These are phyloP conservation scores for Cytospora piceicola DNA, from an alignment of 2,329 filamentous ascomycete genomes.

Conservation along the genomic window DNA sequence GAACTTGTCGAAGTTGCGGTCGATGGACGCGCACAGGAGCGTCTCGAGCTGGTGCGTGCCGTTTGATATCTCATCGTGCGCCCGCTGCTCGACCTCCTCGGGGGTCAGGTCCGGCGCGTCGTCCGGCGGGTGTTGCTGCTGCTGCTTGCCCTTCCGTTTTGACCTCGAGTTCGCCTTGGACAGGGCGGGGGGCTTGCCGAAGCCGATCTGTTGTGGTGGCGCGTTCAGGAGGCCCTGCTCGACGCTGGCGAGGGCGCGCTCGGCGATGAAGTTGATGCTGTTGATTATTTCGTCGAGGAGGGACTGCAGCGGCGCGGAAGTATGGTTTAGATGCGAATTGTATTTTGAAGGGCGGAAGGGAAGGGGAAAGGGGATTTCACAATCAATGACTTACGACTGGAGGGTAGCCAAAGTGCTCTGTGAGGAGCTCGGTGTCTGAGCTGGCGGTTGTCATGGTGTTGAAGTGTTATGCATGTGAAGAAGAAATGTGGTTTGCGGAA, in stretches of 20 bases:
- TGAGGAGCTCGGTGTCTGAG: conserved; percentile 72
- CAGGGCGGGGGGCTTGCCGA: conserved; percentile 48
- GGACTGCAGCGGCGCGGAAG: conserved; percentile 57
- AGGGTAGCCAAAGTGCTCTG: conserved; percentile 94
- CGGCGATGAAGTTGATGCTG: conserved; percentile 89
- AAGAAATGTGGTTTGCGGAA: background rate
- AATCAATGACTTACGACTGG: conserved; percentile 69
- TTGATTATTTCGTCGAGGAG: conserved; percentile 99
- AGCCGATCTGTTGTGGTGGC: conserved; percentile 79
- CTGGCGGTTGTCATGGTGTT: conserved; percentile 36
- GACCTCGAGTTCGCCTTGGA: conserved; percentile 38
- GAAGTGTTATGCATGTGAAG: conserved; percentile 10
- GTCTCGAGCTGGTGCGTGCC: conserved; percentile 86
- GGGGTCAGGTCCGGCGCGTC: conserved; percentile 28
- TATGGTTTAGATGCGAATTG: conserved; percentile 23
- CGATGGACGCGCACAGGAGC: conserved; percentile 77
- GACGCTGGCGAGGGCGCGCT: conserved; percentile 84
- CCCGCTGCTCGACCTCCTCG: conserved; percentile 48
- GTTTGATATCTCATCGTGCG: conserved; percentile 77
- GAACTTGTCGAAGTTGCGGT: conserved; percentile 83
- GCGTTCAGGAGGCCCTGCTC: conserved; percentile 79
- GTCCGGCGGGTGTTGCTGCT: background rate
- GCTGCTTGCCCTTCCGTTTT: conserved; percentile 29
- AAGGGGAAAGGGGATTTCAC: conserved; percentile 14
- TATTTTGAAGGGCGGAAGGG: background rate